Evolutionary conservation across 495 filamentous ascomycete species (phyloP).

Genomic region (Penicillium manginii): DNA sequence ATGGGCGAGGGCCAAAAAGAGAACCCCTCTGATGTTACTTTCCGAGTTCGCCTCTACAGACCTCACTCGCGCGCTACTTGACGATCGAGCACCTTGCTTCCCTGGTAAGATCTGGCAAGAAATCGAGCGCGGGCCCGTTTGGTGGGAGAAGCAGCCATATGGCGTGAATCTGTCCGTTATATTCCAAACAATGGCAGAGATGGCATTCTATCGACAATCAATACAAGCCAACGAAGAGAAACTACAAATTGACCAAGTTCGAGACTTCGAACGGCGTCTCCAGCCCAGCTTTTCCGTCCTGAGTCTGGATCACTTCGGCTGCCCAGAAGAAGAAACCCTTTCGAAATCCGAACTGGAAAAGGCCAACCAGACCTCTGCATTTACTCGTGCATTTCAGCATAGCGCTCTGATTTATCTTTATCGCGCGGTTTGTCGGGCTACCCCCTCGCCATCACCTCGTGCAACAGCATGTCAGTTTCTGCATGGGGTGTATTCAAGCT

Average conservation of each 20-base stretch:
- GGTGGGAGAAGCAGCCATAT: slow-evolving; percentile 27
- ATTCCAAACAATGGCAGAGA: slow-evolving; percentile 19
- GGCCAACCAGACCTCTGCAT: slow-evolving; percentile 18
- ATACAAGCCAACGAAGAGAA: slow-evolving; percentile 8
- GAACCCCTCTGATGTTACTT: slow-evolving; percentile 35
- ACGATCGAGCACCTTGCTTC: slow-evolving; percentile 20
- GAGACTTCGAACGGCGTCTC: slow-evolving; percentile 15
- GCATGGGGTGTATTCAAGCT: slow-evolving; percentile 18
- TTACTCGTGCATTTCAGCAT: slow-evolving; percentile 25
- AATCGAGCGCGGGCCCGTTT: slow-evolving; percentile 23
- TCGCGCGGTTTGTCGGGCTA: slow-evolving; percentile 23
- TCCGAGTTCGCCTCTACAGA: slow-evolving; percentile 45
- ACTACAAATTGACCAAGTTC: slow-evolving; percentile 17
- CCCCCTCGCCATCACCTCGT: slow-evolving; percentile 22
- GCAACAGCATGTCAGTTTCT: slow-evolving; percentile 24
- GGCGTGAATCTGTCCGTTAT: slow-evolving; percentile 19
- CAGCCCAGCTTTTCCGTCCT: slow-evolving; percentile 17
- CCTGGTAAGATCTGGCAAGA: slow-evolving; percentile 22
- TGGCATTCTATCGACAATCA: slow-evolving; percentile 22
- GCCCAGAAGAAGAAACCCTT: slow-evolving; percentile 10
- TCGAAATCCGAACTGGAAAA: slow-evolving; percentile 9
- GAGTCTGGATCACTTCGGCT: slow-evolving; percentile 12
- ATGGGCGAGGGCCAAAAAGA: slow-evolving; percentile 30
- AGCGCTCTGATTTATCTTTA: slow-evolving; percentile 25
- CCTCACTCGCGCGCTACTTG: slow-evolving; percentile 30